A percentile compares a stretch with the other conserved stretches of the same genome.
These are phyloP conservation scores for Taiozyma sp. DNA, from an alignment of 1,139 yeast genomes.

Conservation along the genomic window DNA sequence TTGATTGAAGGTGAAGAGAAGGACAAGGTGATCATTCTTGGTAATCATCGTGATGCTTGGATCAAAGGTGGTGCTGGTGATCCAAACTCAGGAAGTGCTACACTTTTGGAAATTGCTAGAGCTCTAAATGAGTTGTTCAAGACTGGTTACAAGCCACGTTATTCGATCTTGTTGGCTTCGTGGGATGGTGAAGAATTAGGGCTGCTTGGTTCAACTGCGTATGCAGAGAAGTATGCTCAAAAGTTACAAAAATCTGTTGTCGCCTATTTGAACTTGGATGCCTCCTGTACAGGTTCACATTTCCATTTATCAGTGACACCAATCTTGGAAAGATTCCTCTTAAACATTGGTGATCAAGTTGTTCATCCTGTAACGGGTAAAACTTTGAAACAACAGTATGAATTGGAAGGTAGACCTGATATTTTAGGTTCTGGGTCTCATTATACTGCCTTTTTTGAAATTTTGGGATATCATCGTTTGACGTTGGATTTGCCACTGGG, in stretches of 20 bases:
- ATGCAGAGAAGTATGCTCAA: slow-evolving; percentile 50
- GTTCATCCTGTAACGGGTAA: slow-evolving; percentile 39
- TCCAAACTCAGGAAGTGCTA: slow-evolving; percentile 64
- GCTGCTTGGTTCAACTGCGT: slow-evolving; percentile 64
- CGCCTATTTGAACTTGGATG: slow-evolving; percentile 61
- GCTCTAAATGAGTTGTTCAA: slow-evolving; percentile 43
- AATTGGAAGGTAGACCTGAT: slow-evolving; percentile 29
- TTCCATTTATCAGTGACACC: slow-evolving; percentile 48
- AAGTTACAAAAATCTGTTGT: slow-evolving; percentile 40
- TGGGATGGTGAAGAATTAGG: slow-evolving; percentile 80
- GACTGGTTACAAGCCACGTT: slow-evolving; percentile 55
- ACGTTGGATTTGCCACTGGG: slow-evolving; percentile 44
- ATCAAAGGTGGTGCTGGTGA: slow-evolving; percentile 69
- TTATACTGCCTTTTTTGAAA: slow-evolving; percentile 61
- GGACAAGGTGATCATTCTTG: slow-evolving; percentile 51
- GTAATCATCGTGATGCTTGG: slow-evolving; percentile 75
- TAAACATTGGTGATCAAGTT: slow-evolving; percentile 36
- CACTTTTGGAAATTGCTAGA: slow-evolving; percentile 50
- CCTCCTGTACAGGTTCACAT: slow-evolving; percentile 47
- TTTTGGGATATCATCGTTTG: slow-evolving; percentile 59
- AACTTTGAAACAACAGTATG: slow-evolving; percentile 56
- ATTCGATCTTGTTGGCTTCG: slow-evolving; percentile 54
- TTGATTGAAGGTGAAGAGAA: slow-evolving; percentile 44
- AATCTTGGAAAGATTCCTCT: slow-evolving; percentile 37
- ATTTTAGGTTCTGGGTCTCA: slow-evolving; percentile 65